Percentiles rank a stretch among this genome's conserved stretches.
phyloP scores from a whole-genome alignment of 2,329 filamentous ascomycete species.

The Pseudogymnoascus sp. region DNA sequence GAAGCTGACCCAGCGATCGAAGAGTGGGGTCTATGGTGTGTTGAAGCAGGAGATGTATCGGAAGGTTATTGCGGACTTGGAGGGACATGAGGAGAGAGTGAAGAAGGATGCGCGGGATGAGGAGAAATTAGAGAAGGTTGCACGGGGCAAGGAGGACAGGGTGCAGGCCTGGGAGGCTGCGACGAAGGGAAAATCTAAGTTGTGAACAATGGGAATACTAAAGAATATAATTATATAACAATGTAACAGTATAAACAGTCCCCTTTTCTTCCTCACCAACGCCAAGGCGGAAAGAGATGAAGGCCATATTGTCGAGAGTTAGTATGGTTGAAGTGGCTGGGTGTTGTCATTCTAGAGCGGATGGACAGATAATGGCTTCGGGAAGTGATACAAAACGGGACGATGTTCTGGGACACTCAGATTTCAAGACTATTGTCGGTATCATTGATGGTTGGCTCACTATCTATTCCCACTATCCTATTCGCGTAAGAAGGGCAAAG shows the following conservation, averaged over 20 bases:
- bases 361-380: no score
- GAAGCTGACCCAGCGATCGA: conserved; percentile 51
- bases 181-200: neutral
- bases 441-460: no score
- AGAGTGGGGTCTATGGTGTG: conserved; percentile 57
- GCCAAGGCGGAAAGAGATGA: neutral
- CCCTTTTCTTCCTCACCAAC: neutral
- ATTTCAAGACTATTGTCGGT: no score
- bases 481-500: no score
- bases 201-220: neutral
- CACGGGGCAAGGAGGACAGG: neutral
- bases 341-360: no score
- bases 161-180: neutral
- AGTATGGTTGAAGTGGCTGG: no score
- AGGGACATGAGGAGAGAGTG: conserved; percentile 42
- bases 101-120: conserved; percentile 38
- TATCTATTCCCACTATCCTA: no score
- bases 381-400: no score
- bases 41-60: conserved; percentile 71
- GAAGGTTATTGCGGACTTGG: conserved; percentile 51
- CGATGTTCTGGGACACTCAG: no score
- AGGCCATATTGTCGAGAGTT: no score
- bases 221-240: neutral
- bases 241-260: neutral
- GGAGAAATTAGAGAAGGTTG: conserved; percentile 29